These are phyloP conservation scores for Arthroderma sp. DNA, from an alignment of 2,329 filamentous ascomycete species.

Conservation along the genomic window DNA sequence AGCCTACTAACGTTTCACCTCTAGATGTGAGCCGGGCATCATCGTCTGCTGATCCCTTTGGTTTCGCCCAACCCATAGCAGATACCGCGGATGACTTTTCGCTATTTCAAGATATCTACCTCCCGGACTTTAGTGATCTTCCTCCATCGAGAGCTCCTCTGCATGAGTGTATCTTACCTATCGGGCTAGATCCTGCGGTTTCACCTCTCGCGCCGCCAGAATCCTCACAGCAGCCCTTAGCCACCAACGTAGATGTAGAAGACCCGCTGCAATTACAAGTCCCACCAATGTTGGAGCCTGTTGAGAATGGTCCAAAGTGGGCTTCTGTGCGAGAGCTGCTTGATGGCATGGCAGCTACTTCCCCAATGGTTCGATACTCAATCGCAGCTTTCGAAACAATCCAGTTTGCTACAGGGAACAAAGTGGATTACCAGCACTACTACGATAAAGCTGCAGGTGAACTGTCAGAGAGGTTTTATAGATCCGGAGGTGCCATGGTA, in stretches of 20 bases:
- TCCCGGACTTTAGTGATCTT: neutral
- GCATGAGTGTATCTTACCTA: neutral
- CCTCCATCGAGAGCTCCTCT: neutral
- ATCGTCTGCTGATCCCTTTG: neutral
- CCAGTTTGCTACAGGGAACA: neutral
- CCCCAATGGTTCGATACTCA: conserved; percentile 1
- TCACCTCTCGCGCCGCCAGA: neutral
- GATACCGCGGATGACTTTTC: conserved; percentile 1
- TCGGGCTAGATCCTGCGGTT: neutral
- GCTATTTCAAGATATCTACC: neutral
- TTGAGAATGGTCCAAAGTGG: neutral
- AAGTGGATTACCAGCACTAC: conserved; percentile 1
- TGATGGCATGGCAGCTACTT: neutral
- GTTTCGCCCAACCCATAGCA: neutral
- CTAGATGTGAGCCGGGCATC: neutral
- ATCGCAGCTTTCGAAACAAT: neutral
- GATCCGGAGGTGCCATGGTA: neutral
- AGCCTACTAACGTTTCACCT: neutral
- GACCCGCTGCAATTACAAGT: neutral
- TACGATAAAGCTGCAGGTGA: conserved; percentile 1
- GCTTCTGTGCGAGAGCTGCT: conserved; percentile 1
- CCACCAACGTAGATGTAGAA: neutral
- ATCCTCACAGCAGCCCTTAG: neutral
- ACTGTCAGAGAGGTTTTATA: neutral
- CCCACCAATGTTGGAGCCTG: neutral